Evolutionary conservation across 345 rosid species (phyloP), one percentile per base, ranked within the genome.

Genomic region (Salix udensis): DNA sequence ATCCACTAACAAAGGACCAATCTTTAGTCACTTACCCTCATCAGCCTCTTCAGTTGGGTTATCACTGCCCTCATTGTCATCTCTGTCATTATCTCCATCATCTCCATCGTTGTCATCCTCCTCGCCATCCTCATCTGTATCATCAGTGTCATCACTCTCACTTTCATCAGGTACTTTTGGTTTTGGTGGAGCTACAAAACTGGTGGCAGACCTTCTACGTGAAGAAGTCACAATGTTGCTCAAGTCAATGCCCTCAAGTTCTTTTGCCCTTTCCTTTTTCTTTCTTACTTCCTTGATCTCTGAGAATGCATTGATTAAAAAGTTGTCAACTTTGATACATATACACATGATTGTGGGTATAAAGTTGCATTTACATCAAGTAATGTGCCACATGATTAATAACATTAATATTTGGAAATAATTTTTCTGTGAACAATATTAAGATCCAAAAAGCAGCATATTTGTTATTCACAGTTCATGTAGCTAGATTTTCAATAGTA

Each of bases 161-260:
- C 85, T 88, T 74, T 83, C 89, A 37, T 81, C 88, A 10, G 91
- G 88, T 78, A 88, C 55, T 81, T 88, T 87, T 48, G 96, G 90
- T 86, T 88, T 93, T 80, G 91, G 92, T 48, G 92, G 94, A 77
- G 94, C 85, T 42, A 53, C 82, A 68, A 85, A 93, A 78, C 91
- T 92, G 67, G 84, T 82, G 24, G 91, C 72, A 18, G 94, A 78
- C 84, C 97, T 87, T 84, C 96, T 90, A 52, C 99, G 92, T 58
- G 98, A 88, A 81, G 88, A 92, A 40, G 86, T 82, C 55, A 93
- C 94, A 65, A 91, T 92, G 80, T 93, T 96, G 75, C 94, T 92
- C 48, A 73, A 85, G 88, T 93, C 97, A 80, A 96, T 91, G 73
- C 96, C 97, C 81, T 93, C 97, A 6, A 96, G 94, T 86, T 96